Conservation (phyloP, 768 basidiomycete species). For the Austroboletus eburneus region DNA sequence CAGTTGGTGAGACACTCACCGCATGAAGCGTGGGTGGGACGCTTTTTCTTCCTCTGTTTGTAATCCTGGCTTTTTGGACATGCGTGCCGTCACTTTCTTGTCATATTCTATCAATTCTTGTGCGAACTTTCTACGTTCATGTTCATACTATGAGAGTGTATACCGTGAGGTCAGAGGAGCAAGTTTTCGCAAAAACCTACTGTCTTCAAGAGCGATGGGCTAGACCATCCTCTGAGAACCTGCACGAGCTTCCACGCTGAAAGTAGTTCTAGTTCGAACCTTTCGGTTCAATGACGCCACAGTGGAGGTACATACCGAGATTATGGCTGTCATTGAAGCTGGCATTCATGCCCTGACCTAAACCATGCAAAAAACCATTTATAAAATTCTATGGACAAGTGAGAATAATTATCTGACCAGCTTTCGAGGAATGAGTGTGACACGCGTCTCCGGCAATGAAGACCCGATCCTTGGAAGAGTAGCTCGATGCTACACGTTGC, state of each 20-base stretch:
- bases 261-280: too few relatives aligned
- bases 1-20: slow-evolving; percentile 10
- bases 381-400: neutral
- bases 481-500: slow-evolving; percentile 61
- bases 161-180: neutral
- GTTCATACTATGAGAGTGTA: slow-evolving; percentile 47
- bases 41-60: slow-evolving; percentile 30
- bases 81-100: slow-evolving; percentile 50
- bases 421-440: slow-evolving; percentile 59
- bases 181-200: slow-evolving; percentile 16
- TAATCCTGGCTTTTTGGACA: slow-evolving; percentile 56
- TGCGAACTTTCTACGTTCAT: slow-evolving; percentile 60
- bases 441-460: slow-evolving; percentile 74
- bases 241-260: neutral
- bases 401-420: slow-evolving; percentile 35
- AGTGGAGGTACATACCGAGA: neutral
- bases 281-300: too few relatives aligned
- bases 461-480: slow-evolving; percentile 51
- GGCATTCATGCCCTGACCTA: neutral
- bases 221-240: slow-evolving; percentile 30
- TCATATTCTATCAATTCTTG: slow-evolving; percentile 69
- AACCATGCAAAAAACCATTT: neutral
- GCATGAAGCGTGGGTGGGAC: slow-evolving; percentile 32
- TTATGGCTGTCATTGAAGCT: neutral
- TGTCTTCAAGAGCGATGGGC: slow-evolving; percentile 34